Evolutionary conservation across 176 grass and related monocot species (phyloP).

Genomic region (Luzula sylvatica): DNA sequence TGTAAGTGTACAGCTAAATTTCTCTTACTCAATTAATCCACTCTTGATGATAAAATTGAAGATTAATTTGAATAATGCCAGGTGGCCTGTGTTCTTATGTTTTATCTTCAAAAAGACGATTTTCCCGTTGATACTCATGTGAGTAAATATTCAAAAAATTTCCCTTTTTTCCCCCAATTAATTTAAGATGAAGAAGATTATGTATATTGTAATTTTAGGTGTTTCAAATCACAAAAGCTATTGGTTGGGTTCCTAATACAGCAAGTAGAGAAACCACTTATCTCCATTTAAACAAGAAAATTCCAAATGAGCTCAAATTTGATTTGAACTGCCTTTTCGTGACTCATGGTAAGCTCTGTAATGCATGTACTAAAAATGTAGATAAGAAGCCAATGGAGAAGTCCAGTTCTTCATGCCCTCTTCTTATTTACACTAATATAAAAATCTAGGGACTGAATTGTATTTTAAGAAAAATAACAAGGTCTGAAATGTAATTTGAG

Average conservation of each 20-base stretch:
- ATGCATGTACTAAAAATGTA: conserved; percentile 43
- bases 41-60: background rate
- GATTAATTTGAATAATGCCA: conserved; percentile 12
- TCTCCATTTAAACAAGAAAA: conserved; percentile 65
- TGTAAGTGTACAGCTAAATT: conserved; percentile 24
- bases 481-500: background rate
- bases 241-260: conserved; percentile 63
- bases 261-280: conserved; percentile 65
- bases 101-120: conserved; percentile 82
- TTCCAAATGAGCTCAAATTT: conserved; percentile 76
- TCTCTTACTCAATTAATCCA: background rate
- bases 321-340: conserved; percentile 92
- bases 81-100: conserved; percentile 87
- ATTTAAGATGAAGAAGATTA: background rate
- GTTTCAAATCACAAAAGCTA: conserved; percentile 65
- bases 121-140: conserved; percentile 96
- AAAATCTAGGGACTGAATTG: background rate
- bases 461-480: too few species aligned
- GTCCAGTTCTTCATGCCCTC: conserved; percentile 34
- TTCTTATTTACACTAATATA: conserved; percentile 28
- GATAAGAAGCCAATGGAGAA: conserved; percentile 19
- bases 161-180: background rate
- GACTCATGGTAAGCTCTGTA: conserved; percentile 86
- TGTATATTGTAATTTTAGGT: conserved; percentile 46
- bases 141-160: conserved; percentile 9